Base-by-base conservation (phyloP, 148 eudicot genomes). In the Spergularia bocconei region DNA sequence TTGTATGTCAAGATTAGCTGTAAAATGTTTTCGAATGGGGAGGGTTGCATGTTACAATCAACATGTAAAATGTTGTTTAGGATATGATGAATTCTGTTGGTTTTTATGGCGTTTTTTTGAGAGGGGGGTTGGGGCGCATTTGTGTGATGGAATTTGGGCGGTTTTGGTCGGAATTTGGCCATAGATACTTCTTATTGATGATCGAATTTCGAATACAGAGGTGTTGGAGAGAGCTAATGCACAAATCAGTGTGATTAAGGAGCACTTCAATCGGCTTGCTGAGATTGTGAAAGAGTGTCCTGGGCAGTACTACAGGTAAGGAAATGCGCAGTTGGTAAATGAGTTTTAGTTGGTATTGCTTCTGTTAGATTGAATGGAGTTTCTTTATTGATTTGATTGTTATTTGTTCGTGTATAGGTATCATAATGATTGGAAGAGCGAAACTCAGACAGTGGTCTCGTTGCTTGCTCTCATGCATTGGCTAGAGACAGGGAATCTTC, bases 351-450 rank as follows among this genome's bases (percentile, higher is more conserved):
- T 29, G 16, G n/a, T 13, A 5, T 67, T 66, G 33, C 48, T 21
- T 70, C 29, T 69, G 61, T 54, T 13, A 20, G 73, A 23, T 13
- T 48, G 29, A 12, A 50, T 20, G 55, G 39, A 19, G 11, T 36
- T 69, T 17, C 1, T 54, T 25, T 50, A 55, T 47, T 48, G 25
- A 16, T 75, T 33, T 44, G 8, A 47, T 23, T 5, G 16, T 70
- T 1, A 2, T 69, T 70, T 25, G 36, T 70, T 63, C 36, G 25
- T 79, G 29, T 63, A 60, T 72, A 95, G 99, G 89, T 95, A 87
- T 70, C 94, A 92, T 78, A 88, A 89, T 84, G 98, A 95, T 73
- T 95, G 98, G 98, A 90, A 82, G 85, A 92, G 77, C 69, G 98
- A 92, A 81, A 88, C 93, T 6, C 98, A 95, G 70, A 76, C 85